Evolutionary conservation across 352 stramenopile genomes (phyloP), one percentile per base, ranked within the genome.

Genomic region (Phytophthora agathidicida): DNA sequence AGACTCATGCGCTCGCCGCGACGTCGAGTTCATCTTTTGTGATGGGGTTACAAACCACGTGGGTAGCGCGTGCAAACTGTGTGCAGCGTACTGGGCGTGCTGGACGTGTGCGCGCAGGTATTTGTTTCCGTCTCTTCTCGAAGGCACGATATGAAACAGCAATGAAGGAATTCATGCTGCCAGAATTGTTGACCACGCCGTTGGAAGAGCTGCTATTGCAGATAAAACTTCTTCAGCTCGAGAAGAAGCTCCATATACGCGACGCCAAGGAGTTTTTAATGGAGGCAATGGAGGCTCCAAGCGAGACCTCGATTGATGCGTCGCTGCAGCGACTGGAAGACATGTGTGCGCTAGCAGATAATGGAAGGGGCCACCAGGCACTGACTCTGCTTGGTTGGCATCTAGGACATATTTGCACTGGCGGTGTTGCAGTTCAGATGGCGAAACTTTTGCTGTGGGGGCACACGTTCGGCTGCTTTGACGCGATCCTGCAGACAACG

Each of bases 261-360:
- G 69, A 87, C 37, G 75, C 77, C 11, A 89, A 89, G 53, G 68
- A 75, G 16, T 98, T 99, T 55, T 64, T 99, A 19, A 53, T 82
- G 19, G 78, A 96, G 26, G 96, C 95, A 8, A 89, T 99, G 49
- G 88, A 99, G 50, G 90, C 97, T 13, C 97, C 97, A 0, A 90
- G 80, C 9, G 78, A 91, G n/a, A 80, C 89, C 3, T 80, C 89
- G 3, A 95, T 99, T 30, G 81, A 97, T 46, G 92, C 89, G 38
- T 93, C 95, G 13, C 69, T 99, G 10, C 83, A 96, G 26, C 75
- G 96, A 1, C 68, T 98, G 16, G 65, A 82, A 39, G 74, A 86
- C 27, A 92, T 98, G 60, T 80, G 85, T 7, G 85, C 85, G 6
- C 64, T 94, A 8, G 70, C 71, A 17, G 45, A 49, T n/a, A 58